Percentiles rank a stretch among this genome's conserved stretches.
Evolutionary conservation across 495 filamentous ascomycete species (phyloP).

Genomic region (Xanthoparmelia taractica): DNA sequence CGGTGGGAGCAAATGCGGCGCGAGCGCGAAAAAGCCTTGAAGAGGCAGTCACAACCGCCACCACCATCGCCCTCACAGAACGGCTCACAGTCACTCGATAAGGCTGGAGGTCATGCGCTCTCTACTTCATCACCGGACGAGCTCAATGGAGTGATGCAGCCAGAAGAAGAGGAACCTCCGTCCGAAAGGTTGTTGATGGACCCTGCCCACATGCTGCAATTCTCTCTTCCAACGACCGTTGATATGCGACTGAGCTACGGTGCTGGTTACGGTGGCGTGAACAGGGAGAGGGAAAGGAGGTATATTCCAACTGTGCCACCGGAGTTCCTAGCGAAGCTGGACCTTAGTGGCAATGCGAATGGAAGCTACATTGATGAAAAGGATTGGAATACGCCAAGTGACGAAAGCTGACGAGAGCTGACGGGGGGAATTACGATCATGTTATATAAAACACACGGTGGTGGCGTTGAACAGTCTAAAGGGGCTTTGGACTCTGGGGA

Average conservation of each 20-base stretch:
- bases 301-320: constrained; percentile 95
- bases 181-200: constrained; percentile 68
- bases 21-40: constrained; percentile 19
- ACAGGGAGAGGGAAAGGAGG: constrained; percentile 83
- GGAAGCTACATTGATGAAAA: constrained; percentile 18
- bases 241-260: constrained; percentile 96
- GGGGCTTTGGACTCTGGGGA: neutral
- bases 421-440: neutral
- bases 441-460: constrained; percentile 10
- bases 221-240: constrained; percentile 86
- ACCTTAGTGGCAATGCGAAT: constrained; percentile 43
- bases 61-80: constrained; percentile 24
- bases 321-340: constrained; percentile 85
- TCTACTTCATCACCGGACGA: constrained; percentile 11
- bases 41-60: constrained; percentile 18
- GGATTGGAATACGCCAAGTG: constrained; percentile 20
- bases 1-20: constrained; percentile 41
- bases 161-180: constrained; percentile 22
- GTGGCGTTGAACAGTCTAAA: neutral
- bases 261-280: constrained; percentile 86
- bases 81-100: constrained; percentile 6
- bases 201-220: constrained; percentile 86
- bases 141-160: constrained; percentile 8
- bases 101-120: constrained; percentile 20
- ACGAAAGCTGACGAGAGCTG: constrained; percentile 17